Percentiles rank a stretch among this genome's conserved stretches.
Evolutionary conservation across 192 early-diverging fungal genomes (phyloP).

Genomic region (Jimgerdemannia flammicorona): DNA sequence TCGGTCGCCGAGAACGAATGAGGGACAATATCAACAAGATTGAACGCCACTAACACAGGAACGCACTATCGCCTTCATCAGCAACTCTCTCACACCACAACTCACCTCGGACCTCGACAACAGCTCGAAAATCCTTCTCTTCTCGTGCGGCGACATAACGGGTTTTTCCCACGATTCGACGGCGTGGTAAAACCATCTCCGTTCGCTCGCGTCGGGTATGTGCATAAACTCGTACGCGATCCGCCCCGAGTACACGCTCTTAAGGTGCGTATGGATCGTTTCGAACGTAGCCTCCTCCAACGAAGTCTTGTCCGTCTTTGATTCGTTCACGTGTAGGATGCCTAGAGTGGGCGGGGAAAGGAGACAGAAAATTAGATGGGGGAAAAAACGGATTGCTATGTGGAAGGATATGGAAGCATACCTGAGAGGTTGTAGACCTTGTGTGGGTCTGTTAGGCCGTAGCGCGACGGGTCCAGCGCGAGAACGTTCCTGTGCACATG

Average conservation of each 20-base stretch:
- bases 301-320: conserved; percentile 34
- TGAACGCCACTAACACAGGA: neutral
- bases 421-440: conserved; percentile 63
- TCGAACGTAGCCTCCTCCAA: conserved; percentile 58
- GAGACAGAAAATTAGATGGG: neutral
- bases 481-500: conserved; percentile 37
- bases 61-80: neutral
- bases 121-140: conserved; percentile 73
- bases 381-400: neutral
- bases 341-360: conserved; percentile 22
- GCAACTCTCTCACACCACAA: neutral
- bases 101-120: conserved; percentile 70
- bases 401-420: conserved; percentile 1
- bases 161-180: conserved; percentile 75
- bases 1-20: conserved; percentile 1
- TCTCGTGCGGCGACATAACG: conserved; percentile 52
- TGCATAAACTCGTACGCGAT: conserved; percentile 97
- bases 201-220: conserved; percentile 80
- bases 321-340: conserved; percentile 67
- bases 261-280: conserved; percentile 69
- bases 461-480: conserved; percentile 81
- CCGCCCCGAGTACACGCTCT: conserved; percentile 68
- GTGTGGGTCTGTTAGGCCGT: conserved; percentile 61
- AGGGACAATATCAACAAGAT: neutral
- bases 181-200: conserved; percentile 83